Conservation (phyloP, 768 basidiomycete genomes). For the Calocybe indica region DNA sequence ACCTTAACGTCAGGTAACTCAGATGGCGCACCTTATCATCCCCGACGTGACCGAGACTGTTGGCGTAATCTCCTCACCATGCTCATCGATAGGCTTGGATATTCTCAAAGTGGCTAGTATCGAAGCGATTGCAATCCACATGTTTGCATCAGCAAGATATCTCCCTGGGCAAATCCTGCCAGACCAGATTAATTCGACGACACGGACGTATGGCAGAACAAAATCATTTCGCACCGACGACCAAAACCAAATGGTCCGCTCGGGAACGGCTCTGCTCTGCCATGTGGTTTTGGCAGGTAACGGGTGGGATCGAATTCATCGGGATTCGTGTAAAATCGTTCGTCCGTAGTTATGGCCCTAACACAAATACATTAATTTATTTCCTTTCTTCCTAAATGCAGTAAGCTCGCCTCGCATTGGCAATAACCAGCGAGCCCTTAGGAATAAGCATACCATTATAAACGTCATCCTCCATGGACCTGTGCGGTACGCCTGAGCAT, state of each 20-base stretch:
- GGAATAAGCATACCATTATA: slow-evolving; percentile 11
- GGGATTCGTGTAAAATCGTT: slow-evolving; percentile 29
- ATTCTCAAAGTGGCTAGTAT: slow-evolving; percentile 25
- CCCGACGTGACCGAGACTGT: no score
- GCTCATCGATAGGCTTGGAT: slow-evolving; percentile 22
- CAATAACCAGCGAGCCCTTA: slow-evolving; percentile 8
- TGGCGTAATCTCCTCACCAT: slow-evolving; percentile 24
- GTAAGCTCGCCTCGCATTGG: neutral
- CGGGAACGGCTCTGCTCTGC: slow-evolving; percentile 5
- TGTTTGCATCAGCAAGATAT: slow-evolving; percentile 33
- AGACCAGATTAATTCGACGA: neutral
- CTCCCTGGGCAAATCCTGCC: slow-evolving; percentile 33
- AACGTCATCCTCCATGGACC: slow-evolving; percentile 11
- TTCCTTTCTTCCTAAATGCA: no score
- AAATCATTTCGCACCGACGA: slow-evolving; percentile 8
- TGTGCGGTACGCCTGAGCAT: slow-evolving; percentile 11
- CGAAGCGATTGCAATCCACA: slow-evolving; percentile 19
- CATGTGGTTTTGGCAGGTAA: slow-evolving; percentile 19
- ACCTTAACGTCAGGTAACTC: no score
- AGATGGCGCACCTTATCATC: no score
- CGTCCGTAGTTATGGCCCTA: slow-evolving; percentile 35
- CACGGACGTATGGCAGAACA: neutral
- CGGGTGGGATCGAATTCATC: slow-evolving; percentile 34
- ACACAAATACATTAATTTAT: neutral
- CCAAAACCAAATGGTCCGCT: slow-evolving; percentile 17